Conservation (phyloP, 495 filamentous ascomycete species). For the Xylaria grammica region DNA sequence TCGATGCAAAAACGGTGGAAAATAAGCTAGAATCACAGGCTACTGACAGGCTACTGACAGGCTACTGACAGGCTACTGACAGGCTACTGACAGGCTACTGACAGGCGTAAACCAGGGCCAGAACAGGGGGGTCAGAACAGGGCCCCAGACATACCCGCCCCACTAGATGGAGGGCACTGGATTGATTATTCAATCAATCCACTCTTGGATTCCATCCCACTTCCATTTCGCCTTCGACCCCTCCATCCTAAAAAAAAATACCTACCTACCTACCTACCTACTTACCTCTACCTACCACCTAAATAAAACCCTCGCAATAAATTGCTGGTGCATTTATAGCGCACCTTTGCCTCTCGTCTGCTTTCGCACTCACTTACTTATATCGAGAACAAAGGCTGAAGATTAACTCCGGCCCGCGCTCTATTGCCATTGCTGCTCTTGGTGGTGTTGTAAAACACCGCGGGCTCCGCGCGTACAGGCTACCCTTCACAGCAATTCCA, state of each 20-base stretch:
- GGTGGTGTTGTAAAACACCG: background rate
- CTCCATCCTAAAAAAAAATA: constrained; percentile 25
- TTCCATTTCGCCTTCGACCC: constrained; percentile 19
- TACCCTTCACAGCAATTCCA: constrained; percentile 5
- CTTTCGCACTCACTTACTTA: background rate
- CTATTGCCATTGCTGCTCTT: background rate
- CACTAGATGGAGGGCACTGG: constrained; percentile 12
- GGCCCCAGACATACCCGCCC: background rate
- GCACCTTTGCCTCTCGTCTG: background rate
- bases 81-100: too few species aligned
- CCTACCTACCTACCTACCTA: constrained; percentile 24
- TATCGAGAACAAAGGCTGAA: background rate
- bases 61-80: too few species aligned
- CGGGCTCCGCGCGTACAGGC: too few species aligned
- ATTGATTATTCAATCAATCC: constrained; percentile 14
- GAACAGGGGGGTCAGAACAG: too few species aligned
- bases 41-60: too few species aligned
- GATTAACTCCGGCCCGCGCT: background rate
- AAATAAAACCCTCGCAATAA: constrained; percentile 2
- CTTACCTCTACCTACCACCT: background rate
- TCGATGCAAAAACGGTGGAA: background rate
- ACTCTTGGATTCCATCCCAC: constrained; percentile 18
- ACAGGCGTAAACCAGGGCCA: too few species aligned
- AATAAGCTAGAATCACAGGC: background rate
- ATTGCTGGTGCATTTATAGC: constrained; percentile 2